Conservation (phyloP, 106 monocot genomes). For the Phalaenopsis aphrodite region DNA sequence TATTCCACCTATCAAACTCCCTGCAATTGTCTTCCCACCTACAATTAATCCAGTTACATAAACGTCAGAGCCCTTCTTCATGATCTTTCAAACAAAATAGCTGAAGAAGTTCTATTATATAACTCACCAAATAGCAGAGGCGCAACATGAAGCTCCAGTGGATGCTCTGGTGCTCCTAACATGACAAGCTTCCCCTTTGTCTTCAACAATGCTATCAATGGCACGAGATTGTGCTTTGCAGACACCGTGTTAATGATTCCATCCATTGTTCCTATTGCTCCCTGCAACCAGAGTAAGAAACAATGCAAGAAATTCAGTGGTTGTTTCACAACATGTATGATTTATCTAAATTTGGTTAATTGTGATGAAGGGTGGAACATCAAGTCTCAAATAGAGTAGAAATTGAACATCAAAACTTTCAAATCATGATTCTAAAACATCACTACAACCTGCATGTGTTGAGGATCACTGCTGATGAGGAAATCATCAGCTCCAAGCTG, state of each 20-base stretch:
- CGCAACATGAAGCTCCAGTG: conserved; percentile 37
- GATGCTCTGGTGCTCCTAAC: conserved; percentile 54
- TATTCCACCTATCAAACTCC: conserved; percentile 37
- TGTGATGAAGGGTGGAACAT: too few species aligned
- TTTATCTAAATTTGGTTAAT: too few species aligned
- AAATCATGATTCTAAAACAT: not conserved
- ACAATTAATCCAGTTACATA: not conserved
- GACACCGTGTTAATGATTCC: conserved; percentile 87
- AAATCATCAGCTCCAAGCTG: conserved; percentile 59
- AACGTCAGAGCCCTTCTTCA: not conserved
- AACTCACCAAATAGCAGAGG: conserved; percentile 37
- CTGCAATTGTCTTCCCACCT: conserved; percentile 38
- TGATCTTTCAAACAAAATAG: too few species aligned
- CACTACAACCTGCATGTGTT: conserved; percentile 43
- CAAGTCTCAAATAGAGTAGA: too few species aligned
- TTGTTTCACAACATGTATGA: not conserved
- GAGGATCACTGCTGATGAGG: conserved; percentile 37
- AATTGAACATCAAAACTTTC: too few species aligned
- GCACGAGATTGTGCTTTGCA: conserved; percentile 32
- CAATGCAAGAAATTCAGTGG: not conserved
- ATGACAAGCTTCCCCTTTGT: conserved; percentile 51
- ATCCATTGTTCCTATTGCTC: conserved; percentile 17
- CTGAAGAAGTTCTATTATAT: not conserved
- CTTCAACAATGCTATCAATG: conserved; percentile 53
- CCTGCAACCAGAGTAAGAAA: conserved; percentile 17